Conservation (phyloP, 2,329 filamentous ascomycete species). For the Calonectria fujianensis region DNA sequence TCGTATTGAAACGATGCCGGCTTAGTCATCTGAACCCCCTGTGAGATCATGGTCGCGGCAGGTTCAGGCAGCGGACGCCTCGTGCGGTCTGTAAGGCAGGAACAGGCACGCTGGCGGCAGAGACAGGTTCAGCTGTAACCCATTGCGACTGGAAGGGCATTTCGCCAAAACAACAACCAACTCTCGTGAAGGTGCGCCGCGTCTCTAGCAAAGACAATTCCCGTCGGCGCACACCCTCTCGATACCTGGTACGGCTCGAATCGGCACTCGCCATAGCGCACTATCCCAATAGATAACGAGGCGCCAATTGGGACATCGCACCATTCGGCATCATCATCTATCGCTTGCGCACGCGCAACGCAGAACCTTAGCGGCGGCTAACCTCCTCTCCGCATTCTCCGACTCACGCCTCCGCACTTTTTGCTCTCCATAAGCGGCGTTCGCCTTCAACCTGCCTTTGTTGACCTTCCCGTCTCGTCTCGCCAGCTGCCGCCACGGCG, state of each 20-base stretch:
- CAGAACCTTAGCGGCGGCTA: slow-evolving; percentile 29
- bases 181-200: background rate
- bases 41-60: background rate
- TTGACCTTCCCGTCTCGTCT: slow-evolving; percentile 39
- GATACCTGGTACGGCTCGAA: slow-evolving; percentile 12
- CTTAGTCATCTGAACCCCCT: slow-evolving; percentile 9
- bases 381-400: slow-evolving; percentile 32
- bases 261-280: slow-evolving; percentile 18
- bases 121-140: slow-evolving; percentile 29
- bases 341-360: slow-evolving; percentile 24
- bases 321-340: slow-evolving; percentile 24
- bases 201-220: slow-evolving; percentile 1
- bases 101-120: slow-evolving; percentile 11
- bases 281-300: slow-evolving; percentile 6
- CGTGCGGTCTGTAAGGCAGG: slow-evolving; percentile 25
- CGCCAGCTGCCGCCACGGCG: slow-evolving; percentile 33
- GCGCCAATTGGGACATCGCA: slow-evolving; percentile 20
- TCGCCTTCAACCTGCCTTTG: slow-evolving; percentile 27
- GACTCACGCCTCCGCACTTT: slow-evolving; percentile 33
- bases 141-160: slow-evolving; percentile 25
- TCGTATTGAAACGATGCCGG: background rate
- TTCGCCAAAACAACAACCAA: slow-evolving; percentile 40
- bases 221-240: slow-evolving; percentile 4
- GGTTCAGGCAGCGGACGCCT: slow-evolving; percentile 28
- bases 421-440: slow-evolving; percentile 25